Base-by-base conservation (phyloP, 1,284 basidiomycete genomes). In the Tremellales sp. region DNA sequence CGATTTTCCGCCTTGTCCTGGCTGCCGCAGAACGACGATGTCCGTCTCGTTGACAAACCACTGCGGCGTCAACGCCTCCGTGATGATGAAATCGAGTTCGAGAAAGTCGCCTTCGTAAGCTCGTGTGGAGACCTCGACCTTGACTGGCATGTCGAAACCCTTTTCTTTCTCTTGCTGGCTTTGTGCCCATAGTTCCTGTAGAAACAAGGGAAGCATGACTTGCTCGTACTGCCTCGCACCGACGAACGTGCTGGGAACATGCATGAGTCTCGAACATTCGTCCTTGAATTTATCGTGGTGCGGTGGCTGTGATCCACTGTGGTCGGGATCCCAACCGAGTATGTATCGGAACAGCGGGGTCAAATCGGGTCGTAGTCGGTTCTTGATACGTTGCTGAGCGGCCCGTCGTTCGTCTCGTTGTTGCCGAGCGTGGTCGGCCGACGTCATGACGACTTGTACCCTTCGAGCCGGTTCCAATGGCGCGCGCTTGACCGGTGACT, bases 141-240 rank as follows among this genome's bases (percentile, higher is more conserved):
- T 89, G 50, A 83, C 80, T 1, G 74, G 72, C 8, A 83, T 79
- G 35, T 77, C 77, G 4, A 53, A 52, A 8, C 65, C 62, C 46
- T 84, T 81, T 49, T 87, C 83, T 61, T 89, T 70, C 86, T 25
- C 89, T 82, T 65, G 89, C 81, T 29, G 77, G 66, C 49, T 97
- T 80, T 97, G 90, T 25, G 87, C 83, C 93, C 96, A 97, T 56
- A 88, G 85, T 73, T 98, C 96, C 52, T 89, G 79, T 26, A 93
- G 75, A 22, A 97, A 77, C n/a, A 98, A 78, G 1, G 96, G 91
- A 58, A 90, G 83, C 65, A 96, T 91, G 23, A 85, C 77, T 23
- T 76, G 76, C 36, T 82, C 79, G 71, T 96, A 98, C 26, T 91
- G 81, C 4, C 77, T 68, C 46, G 84, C 80, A 51, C 81, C 79